A percentile compares a stretch with the other conserved stretches of the same genome.
phyloP scores from a whole-genome alignment of 2,329 filamentous ascomycete genomes.

The Blastomyces parvus region DNA sequence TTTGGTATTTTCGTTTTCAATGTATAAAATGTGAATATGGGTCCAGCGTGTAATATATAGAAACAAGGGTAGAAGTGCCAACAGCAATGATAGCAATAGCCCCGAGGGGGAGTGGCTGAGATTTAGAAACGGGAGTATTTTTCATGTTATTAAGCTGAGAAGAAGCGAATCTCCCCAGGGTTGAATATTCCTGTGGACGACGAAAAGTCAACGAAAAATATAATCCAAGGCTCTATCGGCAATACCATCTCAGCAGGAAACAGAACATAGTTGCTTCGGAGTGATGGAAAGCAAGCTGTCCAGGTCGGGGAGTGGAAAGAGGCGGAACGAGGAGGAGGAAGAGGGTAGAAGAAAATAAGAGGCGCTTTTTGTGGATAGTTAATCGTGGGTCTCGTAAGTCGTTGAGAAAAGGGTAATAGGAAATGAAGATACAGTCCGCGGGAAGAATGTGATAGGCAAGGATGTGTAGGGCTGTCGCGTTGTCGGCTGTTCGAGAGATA shows the following conservation, averaged over 20 bases:
- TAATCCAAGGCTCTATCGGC: background rate
- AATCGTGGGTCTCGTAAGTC: conserved; percentile 5
- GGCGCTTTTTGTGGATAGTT: background rate
- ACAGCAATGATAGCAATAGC: background rate
- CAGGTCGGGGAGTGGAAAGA: too few species aligned
- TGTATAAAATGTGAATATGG: background rate
- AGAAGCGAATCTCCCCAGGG: background rate
- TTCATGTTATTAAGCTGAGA: background rate
- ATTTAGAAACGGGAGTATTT: background rate
- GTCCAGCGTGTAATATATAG: background rate
- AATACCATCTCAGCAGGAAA: background rate
- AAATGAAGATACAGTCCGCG: background rate
- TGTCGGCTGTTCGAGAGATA: background rate
- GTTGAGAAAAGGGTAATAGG: background rate
- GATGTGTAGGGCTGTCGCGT: background rate
- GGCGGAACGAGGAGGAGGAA: background rate
- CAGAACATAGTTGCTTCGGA: background rate
- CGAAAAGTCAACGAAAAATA: background rate
- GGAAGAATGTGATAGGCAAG: background rate
- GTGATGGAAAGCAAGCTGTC: too few species aligned
- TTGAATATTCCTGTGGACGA: background rate
- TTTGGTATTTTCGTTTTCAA: background rate
- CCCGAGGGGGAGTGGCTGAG: background rate
- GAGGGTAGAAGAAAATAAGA: background rate
- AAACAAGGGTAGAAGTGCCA: background rate